Percentiles rank a stretch among this genome's conserved stretches.
These are phyloP conservation scores for Hyaloperonospora brassicae DNA, from an alignment of 352 stramenopile species.

Conservation along the genomic window DNA sequence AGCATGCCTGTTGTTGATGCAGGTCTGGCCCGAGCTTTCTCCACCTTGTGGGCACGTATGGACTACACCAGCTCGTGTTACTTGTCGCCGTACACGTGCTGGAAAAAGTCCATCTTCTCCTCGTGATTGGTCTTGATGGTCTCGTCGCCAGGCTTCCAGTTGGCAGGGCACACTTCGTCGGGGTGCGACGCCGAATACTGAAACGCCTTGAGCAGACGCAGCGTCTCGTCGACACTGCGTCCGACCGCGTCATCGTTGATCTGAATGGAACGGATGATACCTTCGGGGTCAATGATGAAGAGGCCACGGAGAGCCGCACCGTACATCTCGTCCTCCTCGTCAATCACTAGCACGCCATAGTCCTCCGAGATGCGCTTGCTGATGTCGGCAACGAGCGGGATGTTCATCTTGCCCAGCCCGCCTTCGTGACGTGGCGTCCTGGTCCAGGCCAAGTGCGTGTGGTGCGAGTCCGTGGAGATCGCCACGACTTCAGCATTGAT, in stretches of 20 bases:
- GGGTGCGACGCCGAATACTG: conserved; percentile 67
- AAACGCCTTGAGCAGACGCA: conserved; percentile 82
- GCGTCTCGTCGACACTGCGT: conserved; percentile 73
- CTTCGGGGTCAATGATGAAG: conserved; percentile 81
- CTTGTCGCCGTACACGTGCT: conserved; percentile 66
- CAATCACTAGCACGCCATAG: conserved; percentile 79
- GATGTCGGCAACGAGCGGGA: conserved; percentile 71
- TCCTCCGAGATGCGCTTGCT: conserved; percentile 80
- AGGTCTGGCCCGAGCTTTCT: conserved; percentile 2
- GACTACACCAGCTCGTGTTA: conserved; percentile 3
- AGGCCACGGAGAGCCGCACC: conserved; percentile 64
- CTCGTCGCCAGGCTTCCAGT: conserved; percentile 77
- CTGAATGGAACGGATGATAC: conserved; percentile 76
- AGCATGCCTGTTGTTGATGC: too few species aligned
- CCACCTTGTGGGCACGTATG: neutral
- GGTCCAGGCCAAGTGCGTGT: conserved; percentile 80
- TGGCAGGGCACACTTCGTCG: conserved; percentile 79
- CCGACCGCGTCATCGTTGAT: conserved; percentile 82
- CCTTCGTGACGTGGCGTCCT: conserved; percentile 74
- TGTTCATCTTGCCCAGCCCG: conserved; percentile 78
- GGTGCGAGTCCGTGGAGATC: conserved; percentile 79
- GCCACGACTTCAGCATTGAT: conserved; percentile 74
- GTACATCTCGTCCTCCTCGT: conserved; percentile 75
- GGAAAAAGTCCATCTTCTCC: conserved; percentile 79
- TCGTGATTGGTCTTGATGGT: conserved; percentile 83